phyloP scores from a whole-genome alignment of 176 grass and related monocot genomes.

The Miscanthus lutarioriparius region DNA sequence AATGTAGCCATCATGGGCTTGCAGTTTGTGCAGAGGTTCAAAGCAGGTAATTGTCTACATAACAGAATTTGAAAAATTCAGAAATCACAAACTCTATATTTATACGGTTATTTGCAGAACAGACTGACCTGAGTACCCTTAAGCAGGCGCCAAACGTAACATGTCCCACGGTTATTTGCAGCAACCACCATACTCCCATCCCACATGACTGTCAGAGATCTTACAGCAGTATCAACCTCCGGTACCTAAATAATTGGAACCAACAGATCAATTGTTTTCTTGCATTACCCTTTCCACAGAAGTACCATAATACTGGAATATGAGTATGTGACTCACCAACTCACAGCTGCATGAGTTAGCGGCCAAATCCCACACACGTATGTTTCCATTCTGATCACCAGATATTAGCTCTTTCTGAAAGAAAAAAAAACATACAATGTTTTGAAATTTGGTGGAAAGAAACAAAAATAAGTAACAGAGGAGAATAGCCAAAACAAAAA shows the following conservation, averaged over 20 bases:
- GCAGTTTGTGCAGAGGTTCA: slow-evolving; percentile 58
- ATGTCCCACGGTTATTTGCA: slow-evolving; percentile 93
- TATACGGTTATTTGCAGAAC: not conserved
- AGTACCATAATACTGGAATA: not conserved
- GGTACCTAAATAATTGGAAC: slow-evolving; percentile 58
- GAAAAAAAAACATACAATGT: slow-evolving; percentile 9
- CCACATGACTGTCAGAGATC: slow-evolving; percentile 89
- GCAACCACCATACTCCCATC: slow-evolving; percentile 98
- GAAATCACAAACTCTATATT: not conserved
- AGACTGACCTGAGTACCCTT: slow-evolving; percentile 21
- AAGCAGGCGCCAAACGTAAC: slow-evolving; percentile 74
- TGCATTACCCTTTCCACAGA: not conserved
- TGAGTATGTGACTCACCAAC: slow-evolving; percentile 54
- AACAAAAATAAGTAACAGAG: not conserved
- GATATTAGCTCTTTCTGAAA: slow-evolving; percentile 95
- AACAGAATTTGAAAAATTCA: not conserved
- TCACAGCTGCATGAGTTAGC: slow-evolving; percentile 98
- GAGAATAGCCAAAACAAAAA: slow-evolving; percentile 8
- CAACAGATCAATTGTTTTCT: slow-evolving; percentile 16
- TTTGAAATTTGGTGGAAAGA: slow-evolving; percentile 3
- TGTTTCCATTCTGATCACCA: slow-evolving; percentile 97
- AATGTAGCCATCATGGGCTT: slow-evolving; percentile 74
- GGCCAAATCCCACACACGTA: slow-evolving; percentile 95
- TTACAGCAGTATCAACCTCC: slow-evolving; percentile 95
- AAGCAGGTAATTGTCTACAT: slow-evolving; percentile 19